A percentile compares a stretch with the other conserved stretches of the same genome.
These are phyloP conservation scores for Solanum chaucha DNA, from an alignment of 257 asterid genomes.

Conservation along the genomic window DNA sequence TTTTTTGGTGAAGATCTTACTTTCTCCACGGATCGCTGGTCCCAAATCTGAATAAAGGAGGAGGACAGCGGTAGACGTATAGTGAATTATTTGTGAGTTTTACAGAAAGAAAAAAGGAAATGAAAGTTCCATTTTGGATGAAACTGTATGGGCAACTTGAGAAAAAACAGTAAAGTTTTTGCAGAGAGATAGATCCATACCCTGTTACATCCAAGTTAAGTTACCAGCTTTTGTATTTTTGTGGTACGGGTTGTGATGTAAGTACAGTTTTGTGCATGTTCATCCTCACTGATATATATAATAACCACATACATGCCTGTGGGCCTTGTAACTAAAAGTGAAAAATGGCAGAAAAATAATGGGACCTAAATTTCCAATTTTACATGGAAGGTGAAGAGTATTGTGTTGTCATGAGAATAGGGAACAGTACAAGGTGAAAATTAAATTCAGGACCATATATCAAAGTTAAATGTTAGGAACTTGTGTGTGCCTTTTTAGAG, in stretches of 20 bases:
- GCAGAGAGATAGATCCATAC: slow-evolving; percentile 3
- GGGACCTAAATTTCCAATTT: slow-evolving; percentile 21
- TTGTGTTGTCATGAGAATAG: slow-evolving; percentile 53
- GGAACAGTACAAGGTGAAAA: slow-evolving; percentile 64
- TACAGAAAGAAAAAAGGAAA: background rate
- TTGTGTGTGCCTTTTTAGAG: background rate
- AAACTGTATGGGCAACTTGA: slow-evolving; percentile 8
- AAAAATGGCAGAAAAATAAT: slow-evolving; percentile 30
- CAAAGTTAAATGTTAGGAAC: background rate
- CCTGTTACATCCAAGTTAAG: background rate
- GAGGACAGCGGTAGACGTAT: background rate
- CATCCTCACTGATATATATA: background rate
- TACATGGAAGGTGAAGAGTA: slow-evolving; percentile 15
- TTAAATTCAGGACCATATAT: slow-evolving; percentile 8
- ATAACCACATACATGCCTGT: slow-evolving; percentile 50
- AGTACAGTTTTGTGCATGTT: background rate
- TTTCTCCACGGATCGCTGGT: background rate
- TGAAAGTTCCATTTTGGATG: background rate
- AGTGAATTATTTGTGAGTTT: background rate
- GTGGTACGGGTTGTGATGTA: slow-evolving; percentile 2
- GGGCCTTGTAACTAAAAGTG: slow-evolving; percentile 13
- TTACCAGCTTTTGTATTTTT: background rate
- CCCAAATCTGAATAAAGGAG: background rate
- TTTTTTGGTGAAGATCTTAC: background rate
- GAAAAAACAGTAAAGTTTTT: background rate